Base-by-base conservation (phyloP, 163 green algal species). In the Coccomyxa subellipsoidea region DNA sequence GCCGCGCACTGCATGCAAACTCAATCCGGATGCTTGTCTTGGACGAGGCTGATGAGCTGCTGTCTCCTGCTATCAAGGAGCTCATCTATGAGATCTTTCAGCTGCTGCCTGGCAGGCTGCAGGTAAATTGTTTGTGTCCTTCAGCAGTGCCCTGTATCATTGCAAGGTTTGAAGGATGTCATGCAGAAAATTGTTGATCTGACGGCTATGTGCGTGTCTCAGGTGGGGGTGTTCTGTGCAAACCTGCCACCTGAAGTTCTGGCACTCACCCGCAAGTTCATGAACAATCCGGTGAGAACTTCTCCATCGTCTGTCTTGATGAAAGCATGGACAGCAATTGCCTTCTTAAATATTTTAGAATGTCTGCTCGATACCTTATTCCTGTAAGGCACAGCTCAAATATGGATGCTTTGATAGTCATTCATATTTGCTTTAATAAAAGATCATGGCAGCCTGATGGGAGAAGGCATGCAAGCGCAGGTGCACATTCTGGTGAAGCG, bases 31-130 rank as follows among this genome's bases (percentile, higher is more conserved):
- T 98, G 92, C 99, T 99, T 85, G 88, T 95, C 72, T 94, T 99
- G 84, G 97, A 99, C 78, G 97, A 99, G 95, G 97, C 97, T 37
- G 97, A 99, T 85, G 97, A 99, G 92, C 99, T 99, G 97, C 93
- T 99, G 35, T 98, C 92, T 72, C 92, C 97, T 82, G 97, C 97
- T 78, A 99, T 99, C 94, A 99, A 99, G 94, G 97, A 99, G 89
- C 97, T 99, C 91, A 99, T 99, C 85, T 99, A 99, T 87, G 97
- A 99, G 93, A 99, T 99, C 91, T 99, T 99, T 93, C 97, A 99
- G 93, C 94, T 99, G 86, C 93, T 99, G 88, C 97, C 97, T n/a
- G 92, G 94, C 80, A 99, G 98, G 94, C 94, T 99, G 77, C 97
- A 99, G 94, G 93, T 97, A n/a, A 81, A n/a, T n/a, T n/a, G n/a